phyloP scores from a whole-genome alignment of 2,329 filamentous ascomycete genomes.

The Penicillium sp. region DNA sequence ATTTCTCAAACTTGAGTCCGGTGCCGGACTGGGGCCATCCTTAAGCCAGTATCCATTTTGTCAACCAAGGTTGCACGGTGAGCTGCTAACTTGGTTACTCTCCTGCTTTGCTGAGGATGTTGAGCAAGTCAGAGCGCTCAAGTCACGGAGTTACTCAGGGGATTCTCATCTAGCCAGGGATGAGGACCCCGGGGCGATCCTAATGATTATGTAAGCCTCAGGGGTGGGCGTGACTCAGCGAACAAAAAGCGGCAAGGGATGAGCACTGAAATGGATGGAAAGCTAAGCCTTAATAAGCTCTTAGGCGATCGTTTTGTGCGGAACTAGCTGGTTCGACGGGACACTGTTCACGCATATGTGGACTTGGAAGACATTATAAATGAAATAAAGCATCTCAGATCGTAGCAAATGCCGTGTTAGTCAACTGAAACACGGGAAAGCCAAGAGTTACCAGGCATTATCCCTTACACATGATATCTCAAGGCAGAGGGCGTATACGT shows the following conservation, averaged over 20 bases:
- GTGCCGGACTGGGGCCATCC: neutral
- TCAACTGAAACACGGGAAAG: neutral
- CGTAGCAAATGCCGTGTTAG: neutral
- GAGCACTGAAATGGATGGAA: neutral
- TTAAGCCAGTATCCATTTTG: neutral
- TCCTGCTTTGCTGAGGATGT: neutral
- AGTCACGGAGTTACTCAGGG: neutral
- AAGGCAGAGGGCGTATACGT: neutral
- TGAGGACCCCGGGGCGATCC: neutral
- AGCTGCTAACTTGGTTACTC: too few relatives aligned
- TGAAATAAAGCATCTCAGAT: neutral
- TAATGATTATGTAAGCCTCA: neutral
- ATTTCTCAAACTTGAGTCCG: neutral
- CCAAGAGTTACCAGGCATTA: neutral
- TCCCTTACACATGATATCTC: neutral
- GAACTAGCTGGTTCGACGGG: neutral
- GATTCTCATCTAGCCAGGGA: neutral
- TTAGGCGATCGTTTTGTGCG: neutral
- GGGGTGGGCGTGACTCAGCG: neutral
- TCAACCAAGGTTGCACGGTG: neutral
- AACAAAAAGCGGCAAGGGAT: neutral
- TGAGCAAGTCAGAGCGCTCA: neutral
- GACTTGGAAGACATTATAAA: neutral
- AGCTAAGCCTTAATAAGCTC: neutral
- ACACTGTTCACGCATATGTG: neutral